These are phyloP conservation scores for Populus trichocarpa DNA, from an alignment of 441 rosid species.

Conservation along the genomic window DNA sequence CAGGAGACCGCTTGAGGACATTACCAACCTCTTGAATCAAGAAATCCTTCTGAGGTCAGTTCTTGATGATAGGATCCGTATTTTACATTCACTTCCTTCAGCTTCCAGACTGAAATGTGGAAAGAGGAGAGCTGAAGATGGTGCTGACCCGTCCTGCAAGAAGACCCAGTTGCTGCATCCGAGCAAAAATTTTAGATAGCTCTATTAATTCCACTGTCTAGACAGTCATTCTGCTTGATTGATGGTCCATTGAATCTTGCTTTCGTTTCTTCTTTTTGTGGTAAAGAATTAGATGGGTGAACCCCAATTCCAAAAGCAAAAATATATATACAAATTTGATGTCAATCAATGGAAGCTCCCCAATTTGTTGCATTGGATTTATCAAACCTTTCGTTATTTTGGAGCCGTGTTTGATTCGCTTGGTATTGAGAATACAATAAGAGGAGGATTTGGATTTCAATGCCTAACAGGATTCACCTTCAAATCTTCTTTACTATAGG, in stretches of 20 bases:
- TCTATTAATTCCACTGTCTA: not conserved
- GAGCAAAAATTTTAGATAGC: constrained; percentile 30
- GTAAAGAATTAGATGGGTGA: not conserved
- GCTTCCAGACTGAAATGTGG: constrained; percentile 14
- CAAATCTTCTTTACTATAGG: not conserved
- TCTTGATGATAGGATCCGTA: not conserved
- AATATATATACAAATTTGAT: not conserved
- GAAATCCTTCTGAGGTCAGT: constrained; percentile 5
- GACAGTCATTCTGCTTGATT: not conserved
- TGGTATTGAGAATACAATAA: not conserved
- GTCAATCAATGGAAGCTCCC: not conserved
- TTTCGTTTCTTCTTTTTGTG: not conserved
- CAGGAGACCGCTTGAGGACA: constrained; percentile 41
- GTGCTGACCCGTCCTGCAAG: constrained; percentile 9
- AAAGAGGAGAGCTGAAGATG: constrained; percentile 21
- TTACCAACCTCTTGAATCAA: constrained; percentile 26
- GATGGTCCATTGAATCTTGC: not conserved
- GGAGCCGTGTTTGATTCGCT: no score
- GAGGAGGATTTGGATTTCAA: not conserved
- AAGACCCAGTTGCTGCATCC: constrained; percentile 18
- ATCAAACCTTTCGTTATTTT: not conserved
- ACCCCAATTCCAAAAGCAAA: not conserved
- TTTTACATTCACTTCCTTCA: constrained; percentile 1
- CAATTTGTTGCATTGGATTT: not conserved
- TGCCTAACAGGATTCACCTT: not conserved